Conservation (phyloP, 2,329 filamentous ascomycete species). For the Ceratocystis diversiconidia region DNA sequence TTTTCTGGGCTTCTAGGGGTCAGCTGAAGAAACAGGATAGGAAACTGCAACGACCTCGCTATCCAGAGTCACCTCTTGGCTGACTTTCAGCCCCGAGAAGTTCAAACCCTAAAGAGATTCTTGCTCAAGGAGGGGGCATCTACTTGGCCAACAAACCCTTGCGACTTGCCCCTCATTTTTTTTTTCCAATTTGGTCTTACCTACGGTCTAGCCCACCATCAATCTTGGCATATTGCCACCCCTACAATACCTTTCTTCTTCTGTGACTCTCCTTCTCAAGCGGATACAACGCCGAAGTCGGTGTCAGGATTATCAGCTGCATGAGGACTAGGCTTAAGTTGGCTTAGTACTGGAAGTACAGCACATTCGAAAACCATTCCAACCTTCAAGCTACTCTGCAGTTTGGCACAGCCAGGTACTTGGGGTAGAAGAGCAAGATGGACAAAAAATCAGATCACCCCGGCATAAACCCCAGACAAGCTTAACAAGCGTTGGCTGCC, state of each 20-base stretch:
- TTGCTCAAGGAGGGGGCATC: not conserved
- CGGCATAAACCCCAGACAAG: not conserved
- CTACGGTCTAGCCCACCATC: not conserved
- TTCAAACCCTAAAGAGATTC: not conserved
- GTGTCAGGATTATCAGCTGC: not conserved
- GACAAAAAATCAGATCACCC: conserved; percentile 4
- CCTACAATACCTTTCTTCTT: not conserved
- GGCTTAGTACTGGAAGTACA: not conserved
- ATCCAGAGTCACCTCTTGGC: not conserved
- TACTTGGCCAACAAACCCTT: not conserved
- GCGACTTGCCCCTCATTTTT: not conserved
- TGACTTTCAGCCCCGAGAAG: not conserved
- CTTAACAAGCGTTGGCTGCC: conserved; percentile 5
- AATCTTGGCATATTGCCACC: not conserved
- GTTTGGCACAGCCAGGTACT: too few species aligned
- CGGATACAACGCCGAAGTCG: conserved; percentile 3
- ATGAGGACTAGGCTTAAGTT: not conserved
- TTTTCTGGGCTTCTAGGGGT: not conserved
- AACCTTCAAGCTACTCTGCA: too few species aligned
- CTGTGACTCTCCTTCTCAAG: not conserved
- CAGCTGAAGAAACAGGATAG: not conserved
- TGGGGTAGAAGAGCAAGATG: not conserved
- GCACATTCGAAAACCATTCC: not conserved
- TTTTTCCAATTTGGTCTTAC: not conserved
- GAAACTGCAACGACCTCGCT: not conserved